Conservation (phyloP, 345 rosid genomes). For the Erucastrum elatum region DNA sequence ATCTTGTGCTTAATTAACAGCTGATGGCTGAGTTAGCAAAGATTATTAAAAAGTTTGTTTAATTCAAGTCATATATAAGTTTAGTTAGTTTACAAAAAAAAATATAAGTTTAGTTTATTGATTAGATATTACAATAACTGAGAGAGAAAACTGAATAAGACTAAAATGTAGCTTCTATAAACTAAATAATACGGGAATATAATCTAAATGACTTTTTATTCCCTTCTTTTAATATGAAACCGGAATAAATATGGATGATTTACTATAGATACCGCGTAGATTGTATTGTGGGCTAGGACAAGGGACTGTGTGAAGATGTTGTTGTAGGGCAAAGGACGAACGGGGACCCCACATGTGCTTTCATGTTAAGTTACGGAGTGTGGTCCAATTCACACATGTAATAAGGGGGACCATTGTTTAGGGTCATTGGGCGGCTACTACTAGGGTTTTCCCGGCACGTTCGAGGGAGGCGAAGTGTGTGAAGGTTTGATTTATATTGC, state of each 20-base stretch:
- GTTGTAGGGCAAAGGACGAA: slow-evolving; percentile 34
- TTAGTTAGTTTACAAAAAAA: not conserved
- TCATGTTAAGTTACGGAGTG: slow-evolving; percentile 40
- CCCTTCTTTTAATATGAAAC: not conserved
- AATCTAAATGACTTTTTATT: not conserved
- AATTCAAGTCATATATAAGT: not conserved
- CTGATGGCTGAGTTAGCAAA: not conserved
- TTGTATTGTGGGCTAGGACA: slow-evolving; percentile 43
- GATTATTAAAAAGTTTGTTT: not conserved
- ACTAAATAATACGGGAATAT: not conserved
- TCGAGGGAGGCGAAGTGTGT: slow-evolving; percentile 25
- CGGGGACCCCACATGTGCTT: slow-evolving; percentile 35
- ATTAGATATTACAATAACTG: not conserved
- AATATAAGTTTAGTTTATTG: not conserved
- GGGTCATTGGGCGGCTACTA: slow-evolving; percentile 46
- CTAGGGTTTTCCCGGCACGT: slow-evolving; percentile 44
- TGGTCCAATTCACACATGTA: slow-evolving; percentile 38
- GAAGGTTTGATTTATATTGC: slow-evolving; percentile 43
- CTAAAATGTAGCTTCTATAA: not conserved
- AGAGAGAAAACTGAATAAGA: not conserved
- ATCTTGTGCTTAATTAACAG: not conserved
- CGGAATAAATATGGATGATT: not conserved
- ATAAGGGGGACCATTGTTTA: slow-evolving; percentile 23
- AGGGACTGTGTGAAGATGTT: slow-evolving; percentile 12
- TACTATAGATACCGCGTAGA: slow-evolving; percentile 35